These are phyloP conservation scores for Chrysosporium queenslandicum DNA, from an alignment of 2,329 filamentous ascomycete species.

Conservation along the genomic window DNA sequence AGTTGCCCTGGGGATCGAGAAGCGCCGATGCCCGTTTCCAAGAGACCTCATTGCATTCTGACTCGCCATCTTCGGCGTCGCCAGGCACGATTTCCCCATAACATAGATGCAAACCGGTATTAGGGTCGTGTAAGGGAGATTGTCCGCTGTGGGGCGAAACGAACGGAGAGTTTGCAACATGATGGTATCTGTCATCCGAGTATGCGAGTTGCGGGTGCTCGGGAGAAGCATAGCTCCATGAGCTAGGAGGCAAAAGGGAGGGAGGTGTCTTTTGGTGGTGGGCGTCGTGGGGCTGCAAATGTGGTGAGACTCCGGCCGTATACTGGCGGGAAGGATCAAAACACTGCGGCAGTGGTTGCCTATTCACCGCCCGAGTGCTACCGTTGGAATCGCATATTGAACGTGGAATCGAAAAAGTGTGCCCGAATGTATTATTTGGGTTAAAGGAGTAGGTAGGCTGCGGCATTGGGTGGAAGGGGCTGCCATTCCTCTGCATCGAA, in stretches of 20 bases:
- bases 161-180: neutral
- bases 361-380: neutral
- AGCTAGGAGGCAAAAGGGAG: neutral
- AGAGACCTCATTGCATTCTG: neutral
- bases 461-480: neutral
- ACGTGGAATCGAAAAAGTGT: neutral
- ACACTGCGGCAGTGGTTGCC: neutral
- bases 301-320: neutral
- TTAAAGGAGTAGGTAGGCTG: neutral
- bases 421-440: neutral
- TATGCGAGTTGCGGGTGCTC: neutral
- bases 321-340: slow-evolving; percentile 4
- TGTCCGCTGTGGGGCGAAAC: neutral
- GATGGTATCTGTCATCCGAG: neutral
- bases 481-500: neutral
- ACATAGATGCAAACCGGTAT: neutral
- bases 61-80: neutral
- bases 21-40: slow-evolving; percentile 7
- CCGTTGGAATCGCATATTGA: neutral
- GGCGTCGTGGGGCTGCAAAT: neutral
- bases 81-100: neutral
- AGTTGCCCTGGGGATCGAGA: neutral
- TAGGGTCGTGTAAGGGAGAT: neutral
- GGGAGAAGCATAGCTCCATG: slow-evolving; percentile 3
- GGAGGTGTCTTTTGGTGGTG: neutral